Evolutionary conservation across 2,329 filamentous ascomycete genomes (phyloP), one percentile per base, ranked within the genome.

Genomic region (Chrysoporthe puriensis): DNA sequence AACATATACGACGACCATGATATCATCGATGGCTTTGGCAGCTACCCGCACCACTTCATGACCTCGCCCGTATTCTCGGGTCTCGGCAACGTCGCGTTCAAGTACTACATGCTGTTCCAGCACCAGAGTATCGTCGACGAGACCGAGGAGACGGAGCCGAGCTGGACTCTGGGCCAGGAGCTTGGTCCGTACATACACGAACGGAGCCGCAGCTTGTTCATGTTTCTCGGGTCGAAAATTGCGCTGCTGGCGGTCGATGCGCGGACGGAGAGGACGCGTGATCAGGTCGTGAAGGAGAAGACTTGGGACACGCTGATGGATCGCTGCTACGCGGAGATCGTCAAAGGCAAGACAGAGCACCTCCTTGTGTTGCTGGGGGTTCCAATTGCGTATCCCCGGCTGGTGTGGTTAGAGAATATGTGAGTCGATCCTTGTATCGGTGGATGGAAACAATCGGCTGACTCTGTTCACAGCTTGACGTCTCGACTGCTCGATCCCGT

Each of bases 61-160:
- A 88, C 87, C 71, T 93, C 92, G 2, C 91, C 93, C 0, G 92
- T 98, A 0, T 97, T 99, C 76, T 91, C 90, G 2, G 96, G 96
- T 0, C 79, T 99, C 9, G 96, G 96, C 2, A 91, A 91, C 48
- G 89, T 98, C 62, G 95, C 95, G 0, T 98, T 96, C 86, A 99
- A 99, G 78, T 99, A 98, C 79, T 99, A 99, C 75, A 91, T 99
- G 89, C 86, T 99, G 9, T 99, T 99, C 81, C 96, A 99, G 78
- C 96, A 99, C 73, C 96, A 99, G 78, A 97, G 91, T 72, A 84
- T 97, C 3, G 81, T 88, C 0, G 87, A 90, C 58, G 96, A 99
- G 80, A 93, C 90, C 0, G 90, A 96, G 72, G 83, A 86, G 46
- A 87, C 91, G 2, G 96, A 99, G 77, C 93, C 95, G 2, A 97